Evolutionary conservation across 2,329 filamentous ascomycete species (phyloP), one percentile per base, ranked within the genome.

Genomic region (Phoma sp.): DNA sequence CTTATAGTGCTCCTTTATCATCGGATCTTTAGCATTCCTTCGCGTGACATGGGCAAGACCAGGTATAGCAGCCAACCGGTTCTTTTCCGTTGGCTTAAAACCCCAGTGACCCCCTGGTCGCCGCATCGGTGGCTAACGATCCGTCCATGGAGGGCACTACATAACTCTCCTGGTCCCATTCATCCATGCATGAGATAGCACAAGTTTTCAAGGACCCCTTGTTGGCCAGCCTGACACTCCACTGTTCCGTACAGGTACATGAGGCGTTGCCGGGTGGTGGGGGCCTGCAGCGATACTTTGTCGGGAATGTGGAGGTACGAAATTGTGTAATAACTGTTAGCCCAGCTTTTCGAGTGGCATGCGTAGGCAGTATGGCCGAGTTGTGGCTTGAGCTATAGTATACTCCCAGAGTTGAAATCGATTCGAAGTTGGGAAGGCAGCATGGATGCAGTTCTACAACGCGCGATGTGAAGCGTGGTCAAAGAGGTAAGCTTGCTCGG

Each of bases 401-500:
- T 8, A n/a, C 32, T 17, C n/a, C 7, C 31, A 10, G 15, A 15
- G 12, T 33, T 13, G 31, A 33, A 15, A 33, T 4, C 31, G 31
- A 29, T 29, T 29, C 9, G 10, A 10, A 12, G 27, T 29, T n/a
- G 32, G n/a, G n/a, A 13, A 33, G n/a, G 32, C 10, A 21, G 13
- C 17, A 22, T 37, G 35, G 17, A 10, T 38, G 19, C 19, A 19
- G 8, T 13, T 38, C 36, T 9, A 22, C 10, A 22, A 38, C 19
- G 36, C 8, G 12, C 29, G 17, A 8, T 39, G 32, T 17, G 25
- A 7, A 27, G 22, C 27, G 21, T 29, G n/a, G 12, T 9, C 15
- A 29, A 46, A 33, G 15, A 46, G 36, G 46, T 32, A 29, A 7
- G 29, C 37, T 35, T 22, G 33, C 51, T 56, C 52, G 58, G 48